Base-by-base conservation (phyloP, 345 rosid genomes). In the Salix exigua region DNA sequence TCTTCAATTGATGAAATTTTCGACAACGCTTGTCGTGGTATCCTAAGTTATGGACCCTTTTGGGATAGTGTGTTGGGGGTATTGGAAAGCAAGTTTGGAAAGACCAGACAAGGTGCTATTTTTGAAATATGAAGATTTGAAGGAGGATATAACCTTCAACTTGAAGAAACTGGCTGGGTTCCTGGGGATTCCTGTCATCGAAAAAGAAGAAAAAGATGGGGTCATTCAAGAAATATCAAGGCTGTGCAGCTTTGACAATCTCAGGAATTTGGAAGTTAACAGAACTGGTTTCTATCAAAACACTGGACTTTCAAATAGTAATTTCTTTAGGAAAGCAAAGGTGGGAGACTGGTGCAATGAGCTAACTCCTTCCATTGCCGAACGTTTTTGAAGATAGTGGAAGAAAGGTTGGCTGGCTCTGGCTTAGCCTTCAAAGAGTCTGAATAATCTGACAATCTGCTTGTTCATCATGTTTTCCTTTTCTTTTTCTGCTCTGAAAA, bases 361-460 rank as follows among this genome's bases (percentile, higher is more conserved):
- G 4, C 35, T 33, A 33, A 4, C 6, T 33, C 35, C 35, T 33
- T 33, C 35, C 35, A 33, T 33, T 6, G 35, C 35, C 0, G 6
- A 33, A 16, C 19, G 42, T 28, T 21, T 64, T 1, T 1, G 35
- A 42, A 73, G 13, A 18, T 87, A 35, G 82, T 81, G 86, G 83
- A 88, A 30, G 87, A 84, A 31, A 87, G 81, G 79, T 68, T 87
- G 4, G 81, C 78, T 71, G 91, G 83, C 14, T 84, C 86, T 73
- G 91, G 88, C 74, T 83, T 90, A 60, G 30, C 76, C 61, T 90
- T 88, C 82, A 86, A 78, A 84, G 11, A 71, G 6, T 18, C 18
- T 66, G 21, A 6, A 0, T 21, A 38, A 38, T 33, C 35, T 33
- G 6, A 0, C 18, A 18, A 7, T 18, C 6, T 33, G 1, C 6